phyloP scores from a whole-genome alignment of 2,329 filamentous ascomycete genomes.

The Calonectria leucothoes region DNA sequence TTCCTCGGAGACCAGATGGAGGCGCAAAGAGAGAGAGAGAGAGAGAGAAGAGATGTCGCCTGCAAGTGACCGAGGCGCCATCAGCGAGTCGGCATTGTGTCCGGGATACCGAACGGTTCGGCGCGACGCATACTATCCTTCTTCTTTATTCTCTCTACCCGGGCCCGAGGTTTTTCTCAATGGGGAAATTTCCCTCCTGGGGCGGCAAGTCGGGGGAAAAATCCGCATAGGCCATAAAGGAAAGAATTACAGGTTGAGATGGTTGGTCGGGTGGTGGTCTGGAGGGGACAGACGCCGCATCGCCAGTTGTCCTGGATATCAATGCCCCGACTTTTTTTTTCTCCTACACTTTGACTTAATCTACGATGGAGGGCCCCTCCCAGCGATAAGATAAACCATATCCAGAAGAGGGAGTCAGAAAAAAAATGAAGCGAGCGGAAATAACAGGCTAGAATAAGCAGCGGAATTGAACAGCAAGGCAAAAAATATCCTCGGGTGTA shows the following conservation, averaged over 20 bases:
- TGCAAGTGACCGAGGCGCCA: slow-evolving; percentile 26
- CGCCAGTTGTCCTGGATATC: slow-evolving; percentile 2
- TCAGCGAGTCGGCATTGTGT: slow-evolving; percentile 34
- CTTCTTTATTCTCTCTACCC: slow-evolving; percentile 21
- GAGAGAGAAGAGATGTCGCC: neutral
- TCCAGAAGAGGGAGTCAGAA: neutral
- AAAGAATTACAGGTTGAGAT: neutral
- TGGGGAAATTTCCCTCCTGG: slow-evolving; percentile 36
- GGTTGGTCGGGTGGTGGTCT: neutral
- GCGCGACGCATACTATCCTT: neutral
- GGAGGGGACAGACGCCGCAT: neutral
- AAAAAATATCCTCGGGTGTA: slow-evolving; percentile 8
- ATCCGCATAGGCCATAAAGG: neutral
- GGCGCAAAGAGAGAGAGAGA: neutral
- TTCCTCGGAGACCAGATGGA: slow-evolving; percentile 7
- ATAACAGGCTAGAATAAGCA: slow-evolving; percentile 5
- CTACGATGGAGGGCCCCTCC: neutral
- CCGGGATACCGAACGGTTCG: slow-evolving; percentile 21
- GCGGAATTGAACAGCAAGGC: neutral
- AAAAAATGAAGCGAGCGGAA: slow-evolving; percentile 1
- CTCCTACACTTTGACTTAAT: neutral
- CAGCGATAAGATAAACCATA: neutral
- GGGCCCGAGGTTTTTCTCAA: slow-evolving; percentile 21
- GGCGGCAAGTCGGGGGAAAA: slow-evolving; percentile 23
- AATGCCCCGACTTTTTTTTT: neutral